A percentile compares a stretch with the other conserved stretches of the same genome.
phyloP scores from a whole-genome alignment of 768 basidiomycete genomes.

The Amanita exitialis region DNA sequence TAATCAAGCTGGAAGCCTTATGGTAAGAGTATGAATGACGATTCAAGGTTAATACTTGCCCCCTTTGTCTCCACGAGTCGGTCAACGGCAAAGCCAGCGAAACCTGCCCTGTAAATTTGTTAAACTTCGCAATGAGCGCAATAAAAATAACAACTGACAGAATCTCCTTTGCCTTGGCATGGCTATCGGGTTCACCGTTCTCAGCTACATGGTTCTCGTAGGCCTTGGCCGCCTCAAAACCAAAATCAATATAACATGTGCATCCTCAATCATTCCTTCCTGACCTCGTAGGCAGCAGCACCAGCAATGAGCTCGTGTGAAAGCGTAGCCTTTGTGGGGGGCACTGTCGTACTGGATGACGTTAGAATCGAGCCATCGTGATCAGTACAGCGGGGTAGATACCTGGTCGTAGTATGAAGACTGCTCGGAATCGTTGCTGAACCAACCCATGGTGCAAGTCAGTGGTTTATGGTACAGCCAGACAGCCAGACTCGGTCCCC shows the following conservation, averaged over 20 bases:
- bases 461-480: too few species aligned
- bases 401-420: slow-evolving; percentile 33
- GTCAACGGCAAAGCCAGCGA: slow-evolving; percentile 27
- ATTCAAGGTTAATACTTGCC: slow-evolving; percentile 13
- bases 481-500: too few species aligned
- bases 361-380: neutral
- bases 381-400: neutral
- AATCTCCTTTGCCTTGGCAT: slow-evolving; percentile 46
- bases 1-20: slow-evolving; percentile 12
- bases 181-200: slow-evolving; percentile 39
- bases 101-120: slow-evolving; percentile 35
- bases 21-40: neutral
- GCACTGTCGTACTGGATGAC: slow-evolving; percentile 33
- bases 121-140: neutral
- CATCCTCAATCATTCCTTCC: neutral
- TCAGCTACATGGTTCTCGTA: slow-evolving; percentile 42
- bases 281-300: slow-evolving; percentile 57
- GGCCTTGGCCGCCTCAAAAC: slow-evolving; percentile 45
- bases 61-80: slow-evolving; percentile 40
- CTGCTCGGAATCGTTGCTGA: slow-evolving; percentile 30
- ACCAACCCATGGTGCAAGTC: slow-evolving; percentile 42
- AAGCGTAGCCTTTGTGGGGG: slow-evolving; percentile 45
- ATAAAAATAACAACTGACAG: slow-evolving; percentile 18
- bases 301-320: slow-evolving; percentile 61
- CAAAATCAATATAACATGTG: too few species aligned